Percentiles rank a stretch among this genome's conserved stretches.
Evolutionary conservation across 2,329 filamentous ascomycete species (phyloP).

Genomic region (Neonectria ditissima): DNA sequence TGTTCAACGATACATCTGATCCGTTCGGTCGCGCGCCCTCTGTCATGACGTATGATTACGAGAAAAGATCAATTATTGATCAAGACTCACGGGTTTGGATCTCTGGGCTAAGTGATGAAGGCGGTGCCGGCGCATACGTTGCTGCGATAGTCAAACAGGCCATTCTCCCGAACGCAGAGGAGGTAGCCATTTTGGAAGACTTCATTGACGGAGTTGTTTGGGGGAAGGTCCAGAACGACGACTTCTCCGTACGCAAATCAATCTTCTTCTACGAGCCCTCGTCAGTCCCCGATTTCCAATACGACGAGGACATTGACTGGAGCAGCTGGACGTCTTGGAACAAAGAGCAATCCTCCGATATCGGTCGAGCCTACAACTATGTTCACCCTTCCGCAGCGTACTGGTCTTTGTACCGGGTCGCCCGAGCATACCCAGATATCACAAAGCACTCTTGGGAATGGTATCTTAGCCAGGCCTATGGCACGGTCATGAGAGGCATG

Average conservation of each 20-base stretch:
- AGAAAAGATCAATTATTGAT: slow-evolving; percentile 54
- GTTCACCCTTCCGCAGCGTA: slow-evolving; percentile 67
- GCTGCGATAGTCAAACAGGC: slow-evolving; percentile 67
- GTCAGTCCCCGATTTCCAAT: slow-evolving; percentile 56
- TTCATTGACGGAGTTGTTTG: slow-evolving; percentile 65
- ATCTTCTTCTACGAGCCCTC: slow-evolving; percentile 67
- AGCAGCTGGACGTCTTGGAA: slow-evolving; percentile 65
- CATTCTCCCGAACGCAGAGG: slow-evolving; percentile 59
- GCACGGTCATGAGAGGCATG: slow-evolving; percentile 58
- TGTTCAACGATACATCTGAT: slow-evolving; percentile 63
- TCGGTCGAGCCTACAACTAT: slow-evolving; percentile 69
- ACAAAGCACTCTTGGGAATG: slow-evolving; percentile 59
- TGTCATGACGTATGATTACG: slow-evolving; percentile 68
- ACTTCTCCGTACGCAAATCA: slow-evolving; percentile 65
- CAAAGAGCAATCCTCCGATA: slow-evolving; percentile 55
- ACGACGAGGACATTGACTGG: slow-evolving; percentile 61
- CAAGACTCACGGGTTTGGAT: slow-evolving; percentile 68
- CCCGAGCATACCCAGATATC: slow-evolving; percentile 59
- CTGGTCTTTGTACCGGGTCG: slow-evolving; percentile 68
- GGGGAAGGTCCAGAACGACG: slow-evolving; percentile 59
- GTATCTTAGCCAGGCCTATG: slow-evolving; percentile 67
- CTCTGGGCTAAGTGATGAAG: slow-evolving; percentile 70
- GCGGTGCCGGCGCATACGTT: slow-evolving; percentile 66
- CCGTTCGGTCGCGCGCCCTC: slow-evolving; percentile 67
- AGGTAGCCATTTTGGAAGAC: slow-evolving; percentile 64